phyloP scores from a whole-genome alignment of 176 grass and related monocot species.

The Echinochloa phyllopogon region DNA sequence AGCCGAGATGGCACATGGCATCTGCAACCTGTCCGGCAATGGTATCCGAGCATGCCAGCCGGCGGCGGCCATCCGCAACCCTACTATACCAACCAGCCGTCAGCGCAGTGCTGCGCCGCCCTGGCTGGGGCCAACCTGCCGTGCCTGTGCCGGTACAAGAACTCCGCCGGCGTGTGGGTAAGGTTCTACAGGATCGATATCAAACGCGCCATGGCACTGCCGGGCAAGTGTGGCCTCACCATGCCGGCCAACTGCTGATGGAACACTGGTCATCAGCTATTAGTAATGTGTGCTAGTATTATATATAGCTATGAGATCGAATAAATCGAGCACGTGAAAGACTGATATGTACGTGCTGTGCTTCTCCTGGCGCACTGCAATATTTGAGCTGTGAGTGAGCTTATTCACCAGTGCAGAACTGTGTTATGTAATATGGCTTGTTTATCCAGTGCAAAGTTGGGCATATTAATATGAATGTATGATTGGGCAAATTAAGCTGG shows the following conservation, averaged over 20 bases:
- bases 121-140: conserved; percentile 49
- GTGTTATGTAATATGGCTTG: neutral
- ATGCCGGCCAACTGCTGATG: conserved; percentile 52
- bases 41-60: conserved; percentile 53
- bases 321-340: conserved; percentile 25
- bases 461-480: neutral
- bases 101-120: conserved; percentile 44
- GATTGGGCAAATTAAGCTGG: neutral
- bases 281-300: neutral
- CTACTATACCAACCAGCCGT: conserved; percentile 23
- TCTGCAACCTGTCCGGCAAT: conserved; percentile 52
- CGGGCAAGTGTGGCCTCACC: conserved; percentile 54
- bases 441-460: neutral
- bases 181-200: conserved; percentile 59
- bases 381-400: neutral
- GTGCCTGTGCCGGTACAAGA: conserved; percentile 64
- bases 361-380: neutral
- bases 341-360: neutral
- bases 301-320: neutral
- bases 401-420: neutral
- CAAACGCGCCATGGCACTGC: conserved; percentile 61
- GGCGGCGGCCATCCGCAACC: conserved; percentile 47
- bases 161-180: conserved; percentile 20
- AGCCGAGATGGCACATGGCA: conserved; percentile 9
- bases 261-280: neutral